Base-by-base conservation (phyloP, 2,329 filamentous ascomycete genomes). In the Hypoxylon sp. region DNA sequence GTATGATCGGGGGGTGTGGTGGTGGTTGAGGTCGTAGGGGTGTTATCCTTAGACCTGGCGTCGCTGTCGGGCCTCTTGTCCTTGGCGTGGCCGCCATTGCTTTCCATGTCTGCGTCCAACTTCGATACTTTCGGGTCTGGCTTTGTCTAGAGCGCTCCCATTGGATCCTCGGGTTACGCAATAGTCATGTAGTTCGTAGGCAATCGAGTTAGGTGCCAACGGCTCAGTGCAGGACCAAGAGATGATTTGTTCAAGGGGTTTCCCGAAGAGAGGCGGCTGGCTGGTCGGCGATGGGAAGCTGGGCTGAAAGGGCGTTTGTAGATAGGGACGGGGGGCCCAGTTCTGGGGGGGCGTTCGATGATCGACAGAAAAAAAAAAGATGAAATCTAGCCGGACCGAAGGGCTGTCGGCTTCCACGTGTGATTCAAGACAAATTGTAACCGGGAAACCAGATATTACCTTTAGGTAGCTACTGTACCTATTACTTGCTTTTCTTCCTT, bases 161-260 rank as follows among this genome's bases (percentile, higher is more conserved):
- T 76, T 75, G 73, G 73, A 62, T 63, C 68, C 65, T 63, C 63
- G 64, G 66, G 73, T 75, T 74, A 75, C 71, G 73, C 73, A 75
- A 66, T 66, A 66, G 64, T 64, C 67, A 67, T 73, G 71, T 67
- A 70, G 67, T 71, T 71, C 67, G 70, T 68, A 64, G 71, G 71
- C 66, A 72, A 69, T 71, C 68, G 69, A 70, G 69, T 67, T 67
- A 60, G 60, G 64, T 66, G 64, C 64, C 63, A 62, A 67, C 72
- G 72, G 72, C 69, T 72, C 64, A 68, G 66, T 73, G 72, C 72
- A 75, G 72, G 61, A 64, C 64, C 63, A 62, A 62, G 61, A 60
- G 57, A 58, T 58, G 57, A 62, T 63, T 63, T 65, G 61, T 47
- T 59, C 63, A 57, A 58, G 52, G 53, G n/a, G 56, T 44, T 45